Evolutionary conservation across 2,329 filamentous ascomycete genomes (phyloP), one percentile per base, ranked within the genome.

Genomic region (Fusarium ambrosium): DNA sequence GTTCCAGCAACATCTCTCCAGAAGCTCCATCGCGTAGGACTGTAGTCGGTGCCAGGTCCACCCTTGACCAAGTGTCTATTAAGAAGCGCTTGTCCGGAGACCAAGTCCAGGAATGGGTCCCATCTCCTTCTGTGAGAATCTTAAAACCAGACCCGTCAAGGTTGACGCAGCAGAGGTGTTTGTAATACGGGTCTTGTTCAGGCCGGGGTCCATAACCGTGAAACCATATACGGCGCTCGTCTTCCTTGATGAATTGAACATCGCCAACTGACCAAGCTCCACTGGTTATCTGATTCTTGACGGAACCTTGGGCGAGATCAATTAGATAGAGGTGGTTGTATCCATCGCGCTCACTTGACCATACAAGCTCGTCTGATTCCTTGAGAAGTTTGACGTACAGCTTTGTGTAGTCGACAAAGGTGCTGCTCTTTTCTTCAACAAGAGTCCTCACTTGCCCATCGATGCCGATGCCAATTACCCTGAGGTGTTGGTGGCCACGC

Each of bases 271-370:
- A 64, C 80, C 80, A 81, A 1, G 66, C 4, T 8, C 79, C 80
- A 4, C 66, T 71, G 5, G 80, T 81, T 4, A 81, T 72, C 48
- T 79, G 80, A 1, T 41, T 66, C 6, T 79, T 74, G 16, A 76
- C 62, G 10, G 72, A 66, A 5, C 71, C 75, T 6, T 53, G 64
- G 2, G 20, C 6, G 4, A 73, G 32, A 29, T 77, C 69, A 10
- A 77, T 27, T 4, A 81, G 77, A 34, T 81, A 81, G 1, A 81
- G 60, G 20, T 81, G 80, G 8, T 78, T 79, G 62, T 76, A 76
- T 16, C 79, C 79, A 34, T 81, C 76, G 7, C 80, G 70, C 39
- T 81, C 80, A 16, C 79, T 80, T 0, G 71, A 41, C 79, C 80
- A 81, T 4, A 81, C 64, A 32, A 81, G 66, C 36, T 81, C 79